Percentiles rank a stretch among this genome's conserved stretches.
Evolutionary conservation across 164 flowering plant genomes (phyloP).

Genomic region (Liriodendron chinense): DNA sequence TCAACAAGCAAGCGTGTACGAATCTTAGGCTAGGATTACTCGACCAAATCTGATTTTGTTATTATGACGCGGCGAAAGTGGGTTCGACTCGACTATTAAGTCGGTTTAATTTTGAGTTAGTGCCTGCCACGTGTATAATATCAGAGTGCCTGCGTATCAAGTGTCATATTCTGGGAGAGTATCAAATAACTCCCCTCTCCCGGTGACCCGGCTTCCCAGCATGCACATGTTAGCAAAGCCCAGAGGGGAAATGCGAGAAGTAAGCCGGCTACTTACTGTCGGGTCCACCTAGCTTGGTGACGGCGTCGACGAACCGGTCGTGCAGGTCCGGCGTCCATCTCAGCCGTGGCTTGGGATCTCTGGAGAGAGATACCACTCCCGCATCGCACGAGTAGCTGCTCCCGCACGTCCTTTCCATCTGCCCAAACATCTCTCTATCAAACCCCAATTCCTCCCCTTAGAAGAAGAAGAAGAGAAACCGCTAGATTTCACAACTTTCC

Average conservation of each 20-base stretch:
- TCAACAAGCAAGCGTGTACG: too few relatives aligned
- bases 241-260: neutral
- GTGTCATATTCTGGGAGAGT: neutral
- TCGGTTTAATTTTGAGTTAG: too few relatives aligned
- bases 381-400: slow-evolving; percentile 17
- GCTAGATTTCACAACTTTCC: neutral
- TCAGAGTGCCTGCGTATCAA: neutral
- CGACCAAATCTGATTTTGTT: too few relatives aligned
- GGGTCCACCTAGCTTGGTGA: slow-evolving; percentile 37
- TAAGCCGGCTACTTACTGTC: slow-evolving; percentile 25
- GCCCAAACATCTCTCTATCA: neutral
- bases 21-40: too few relatives aligned
- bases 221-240: neutral
- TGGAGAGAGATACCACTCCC: slow-evolving; percentile 19
- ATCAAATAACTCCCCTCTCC: neutral
- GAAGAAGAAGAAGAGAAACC: neutral
- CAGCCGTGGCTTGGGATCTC: slow-evolving; percentile 32
- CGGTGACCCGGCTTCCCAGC: neutral
- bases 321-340: slow-evolving; percentile 41
- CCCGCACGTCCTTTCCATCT: neutral
- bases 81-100: too few relatives aligned
- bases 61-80: too few relatives aligned
- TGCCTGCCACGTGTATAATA: neutral
- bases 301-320: slow-evolving; percentile 32
- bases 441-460: neutral